phyloP scores from a whole-genome alignment of 805 yeast species.

The Teunomyces lycoperdinae region DNA sequence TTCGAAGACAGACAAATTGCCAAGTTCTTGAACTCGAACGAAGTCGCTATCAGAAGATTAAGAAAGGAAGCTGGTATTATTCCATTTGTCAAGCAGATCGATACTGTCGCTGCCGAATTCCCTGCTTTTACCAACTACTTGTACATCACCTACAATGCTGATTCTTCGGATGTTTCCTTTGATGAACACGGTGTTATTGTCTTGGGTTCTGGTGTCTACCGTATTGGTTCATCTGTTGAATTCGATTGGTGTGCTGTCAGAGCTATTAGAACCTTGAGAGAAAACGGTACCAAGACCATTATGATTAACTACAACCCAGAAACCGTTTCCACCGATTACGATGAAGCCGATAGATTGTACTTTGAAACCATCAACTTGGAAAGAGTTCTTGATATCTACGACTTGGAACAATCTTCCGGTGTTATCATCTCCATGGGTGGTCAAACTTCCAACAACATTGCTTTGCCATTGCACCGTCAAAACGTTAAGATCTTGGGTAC shows the following conservation, averaged over 20 bases:
- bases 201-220: slow-evolving; percentile 96
- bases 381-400: slow-evolving; percentile 92
- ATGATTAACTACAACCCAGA: slow-evolving; percentile 99
- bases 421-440: slow-evolving; percentile 98
- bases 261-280: slow-evolving; percentile 90
- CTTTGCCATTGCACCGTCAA: slow-evolving; percentile 87
- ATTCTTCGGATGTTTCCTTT: slow-evolving; percentile 79
- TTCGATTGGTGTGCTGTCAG: slow-evolving; percentile 99
- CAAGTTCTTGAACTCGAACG: slow-evolving; percentile 80
- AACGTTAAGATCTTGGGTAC: slow-evolving; percentile 95
- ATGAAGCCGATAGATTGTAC: slow-evolving; percentile 95
- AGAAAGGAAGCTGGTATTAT: slow-evolving; percentile 83
- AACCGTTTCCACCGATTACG: slow-evolving; percentile 98
- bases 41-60: slow-evolving; percentile 85
- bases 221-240: slow-evolving; percentile 98
- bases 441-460: slow-evolving; percentile 96
- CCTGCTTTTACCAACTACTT: slow-evolving; percentile 94
- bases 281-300: slow-evolving; percentile 81
- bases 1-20: slow-evolving; percentile 97
- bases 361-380: slow-evolving; percentile 94
- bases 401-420: slow-evolving; percentile 84
- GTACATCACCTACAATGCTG: slow-evolving; percentile 93
- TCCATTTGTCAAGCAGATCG: slow-evolving; percentile 95
- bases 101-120: slow-evolving; percentile 98
- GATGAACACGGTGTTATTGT: slow-evolving; percentile 94